phyloP scores from a whole-genome alignment of 805 yeast species.

The Cyberlindnera meyerae region DNA sequence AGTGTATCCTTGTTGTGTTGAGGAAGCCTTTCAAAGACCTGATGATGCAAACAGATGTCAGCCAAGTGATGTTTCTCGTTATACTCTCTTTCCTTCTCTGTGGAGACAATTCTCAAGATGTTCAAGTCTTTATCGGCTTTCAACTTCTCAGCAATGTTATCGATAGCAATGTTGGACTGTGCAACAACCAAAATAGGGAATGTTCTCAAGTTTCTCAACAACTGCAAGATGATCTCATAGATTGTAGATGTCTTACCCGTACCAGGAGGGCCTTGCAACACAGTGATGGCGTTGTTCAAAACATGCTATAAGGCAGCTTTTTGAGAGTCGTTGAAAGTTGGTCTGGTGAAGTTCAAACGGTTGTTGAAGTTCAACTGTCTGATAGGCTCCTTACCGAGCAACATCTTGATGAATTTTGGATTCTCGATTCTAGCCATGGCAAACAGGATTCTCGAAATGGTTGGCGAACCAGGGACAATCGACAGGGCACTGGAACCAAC shows the following conservation, averaged over 20 bases:
- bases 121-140: conserved; percentile 43
- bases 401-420: conserved; percentile 45
- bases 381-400: conserved; percentile 51
- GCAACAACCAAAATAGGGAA: conserved; percentile 70
- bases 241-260: conserved; percentile 77
- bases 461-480: conserved; percentile 58
- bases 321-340: conserved; percentile 54
- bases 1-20: conserved; percentile 37
- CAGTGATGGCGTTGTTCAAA: conserved; percentile 34
- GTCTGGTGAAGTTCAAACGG: conserved; percentile 43
- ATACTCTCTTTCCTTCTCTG: conserved; percentile 59
- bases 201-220: conserved; percentile 48
- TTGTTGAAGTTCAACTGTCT: conserved; percentile 55
- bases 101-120: conserved; percentile 54
- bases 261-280: conserved; percentile 81
- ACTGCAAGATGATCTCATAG: conserved; percentile 55
- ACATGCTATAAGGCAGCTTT: conserved; percentile 38
- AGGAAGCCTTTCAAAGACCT: conserved; percentile 47
- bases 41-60: conserved; percentile 60
- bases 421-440: conserved; percentile 61
- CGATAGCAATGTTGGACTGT: conserved; percentile 71
- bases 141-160: conserved; percentile 68
- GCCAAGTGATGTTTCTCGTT: conserved; percentile 50
- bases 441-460: conserved; percentile 56
- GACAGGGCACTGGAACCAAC: conserved; percentile 33